Base-by-base conservation (phyloP, 169 alveolate species). In the Sarcocystis neurona region DNA sequence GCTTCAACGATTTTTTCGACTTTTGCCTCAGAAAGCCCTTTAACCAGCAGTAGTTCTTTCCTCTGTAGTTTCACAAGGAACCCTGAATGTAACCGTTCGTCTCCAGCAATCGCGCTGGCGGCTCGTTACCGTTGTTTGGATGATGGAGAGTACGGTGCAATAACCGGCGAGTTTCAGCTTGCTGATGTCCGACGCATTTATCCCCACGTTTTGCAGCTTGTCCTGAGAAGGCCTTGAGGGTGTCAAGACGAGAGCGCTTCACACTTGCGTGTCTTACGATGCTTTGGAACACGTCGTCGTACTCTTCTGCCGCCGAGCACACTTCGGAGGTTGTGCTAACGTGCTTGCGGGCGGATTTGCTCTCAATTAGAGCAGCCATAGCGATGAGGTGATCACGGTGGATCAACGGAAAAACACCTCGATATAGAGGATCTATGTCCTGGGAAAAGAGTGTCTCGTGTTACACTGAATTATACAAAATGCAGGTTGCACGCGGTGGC, bases 21-120 rank as follows among this genome's bases (percentile, higher is more conserved):
- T 96, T 99, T 98, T 41, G 97, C 98, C 90, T 98, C 99, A 66
- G 99, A 96, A 87, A 99, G 95, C 2, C 99, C 99, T 91, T 98
- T 98, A 32, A 99, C 96, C 41, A 85, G 77, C 0, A 89, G 58
- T 32, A 92, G 74, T 34, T 92, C 95, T 37, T 89, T 90, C 68
- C 79, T 89, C 85, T 89, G 79, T 10, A 23, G 44, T n/a, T n/a
- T n/a, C n/a, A 77, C 6, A 66, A 48, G 2, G 53, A 2, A 66
- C 8, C 75, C 15, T 63, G 20, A 10, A 12, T 63, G 77, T n/a
- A 8, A 47, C 27, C 5, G 88, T 43, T 10, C 20, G 23, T 46
- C 8, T 47, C 60, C 27, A 66, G 23, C 48, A 50, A 23, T 23
- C 12, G 30, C 44, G 68, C 6, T 0, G 32, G 63, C 8, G 32